Evolutionary conservation across 345 rosid genomes (phyloP).

Genomic region (Lepidium africanum): DNA sequence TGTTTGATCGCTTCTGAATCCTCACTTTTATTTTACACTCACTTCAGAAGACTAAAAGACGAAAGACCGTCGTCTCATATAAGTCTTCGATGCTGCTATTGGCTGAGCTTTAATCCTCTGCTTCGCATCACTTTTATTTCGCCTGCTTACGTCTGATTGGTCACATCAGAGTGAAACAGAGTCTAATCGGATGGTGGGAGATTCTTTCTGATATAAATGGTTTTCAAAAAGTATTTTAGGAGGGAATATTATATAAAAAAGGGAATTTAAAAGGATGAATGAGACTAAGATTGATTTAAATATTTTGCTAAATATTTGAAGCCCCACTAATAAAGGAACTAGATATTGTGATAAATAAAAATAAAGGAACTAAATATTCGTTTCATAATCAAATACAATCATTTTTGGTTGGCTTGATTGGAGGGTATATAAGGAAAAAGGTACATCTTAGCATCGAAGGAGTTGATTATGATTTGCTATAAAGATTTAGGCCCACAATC

Average conservation of each 20-base stretch:
- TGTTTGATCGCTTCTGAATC: neutral
- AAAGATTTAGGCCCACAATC: neutral
- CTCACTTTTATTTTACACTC: neutral
- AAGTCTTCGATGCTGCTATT: conserved; percentile 7
- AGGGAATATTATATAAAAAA: neutral
- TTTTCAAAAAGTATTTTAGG: neutral
- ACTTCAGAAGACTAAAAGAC: neutral
- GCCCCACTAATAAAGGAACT: neutral
- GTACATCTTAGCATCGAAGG: neutral
- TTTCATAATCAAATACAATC: neutral
- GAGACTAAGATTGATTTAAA: neutral
- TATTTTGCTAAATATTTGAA: neutral
- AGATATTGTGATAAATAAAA: too few relatives aligned
- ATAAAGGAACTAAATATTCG: neutral
- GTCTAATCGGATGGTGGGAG: conserved; percentile 4
- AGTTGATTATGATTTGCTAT: neutral
- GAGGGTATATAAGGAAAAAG: neutral
- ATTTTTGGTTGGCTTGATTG: neutral
- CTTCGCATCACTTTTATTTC: neutral
- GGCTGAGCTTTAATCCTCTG: conserved; percentile 7
- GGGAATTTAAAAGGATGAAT: neutral
- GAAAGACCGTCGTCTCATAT: neutral
- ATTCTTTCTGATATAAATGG: neutral
- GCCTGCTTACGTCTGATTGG: neutral
- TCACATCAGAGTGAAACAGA: neutral